Evolutionary conservation across 345 rosid species (phyloP), one percentile per base, ranked within the genome.

Genomic region (Lagerstroemia speciosa): DNA sequence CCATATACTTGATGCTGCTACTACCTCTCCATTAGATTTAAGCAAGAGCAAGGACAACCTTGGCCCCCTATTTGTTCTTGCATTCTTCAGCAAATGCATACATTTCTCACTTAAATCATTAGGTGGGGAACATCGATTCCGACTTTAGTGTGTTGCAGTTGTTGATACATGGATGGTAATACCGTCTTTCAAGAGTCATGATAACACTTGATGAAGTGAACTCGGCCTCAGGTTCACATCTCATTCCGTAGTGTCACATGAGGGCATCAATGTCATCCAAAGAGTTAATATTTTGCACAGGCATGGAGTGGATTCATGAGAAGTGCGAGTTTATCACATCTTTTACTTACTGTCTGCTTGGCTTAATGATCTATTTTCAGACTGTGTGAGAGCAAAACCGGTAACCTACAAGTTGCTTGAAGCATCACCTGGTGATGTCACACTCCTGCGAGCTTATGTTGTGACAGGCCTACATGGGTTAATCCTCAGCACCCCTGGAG

Each of bases 311-410:
- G 5, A 9, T 8, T 0, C 10, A 14, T 41, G 2, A 14, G 46
- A 8, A 9, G 46, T 41, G 46, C 8, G 15, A 9, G 29, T 52
- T 52, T 20, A 48, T 17, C 53, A 16, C 53, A 48, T 48, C 65
- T 62, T n/a, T 12, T 37, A 32, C 5, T 12, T 3, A 40, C 34
- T 15, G 34, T 45, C 6, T 55, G 53, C 17, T 5, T 62, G 19
- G 31, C 70, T 11, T 30, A 32, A 68, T 55, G n/a, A n/a, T 19
- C 0, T 31, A 63, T 65, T 11, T 19, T 60, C 76, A 93, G 97
- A 90, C 22, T 90, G 97, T 70, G 94, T 93, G 74, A 83, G 97
- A 82, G 96, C 98, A 68, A 96, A 93, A 70, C 98, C 98, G 26
- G 89, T 86, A 68, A 90, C 90, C 43, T 74, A 81, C 83, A 85